Conservation (phyloP, 2,329 filamentous ascomycete species). For the Aaosphaeria arxii region DNA sequence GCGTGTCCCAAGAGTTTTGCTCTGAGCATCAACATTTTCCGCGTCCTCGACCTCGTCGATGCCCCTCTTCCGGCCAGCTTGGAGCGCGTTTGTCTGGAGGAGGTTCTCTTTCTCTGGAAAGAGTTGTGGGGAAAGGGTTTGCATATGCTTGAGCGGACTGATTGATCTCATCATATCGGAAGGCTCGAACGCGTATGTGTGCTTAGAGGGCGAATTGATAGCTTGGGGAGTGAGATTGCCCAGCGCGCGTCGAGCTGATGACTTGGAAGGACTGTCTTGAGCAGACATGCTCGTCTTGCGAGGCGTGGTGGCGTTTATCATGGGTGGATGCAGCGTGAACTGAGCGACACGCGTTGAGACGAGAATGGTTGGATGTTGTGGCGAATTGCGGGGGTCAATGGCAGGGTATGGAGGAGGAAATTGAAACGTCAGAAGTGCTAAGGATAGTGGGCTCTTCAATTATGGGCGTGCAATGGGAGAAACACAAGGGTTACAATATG, state of each 20-base stretch:
- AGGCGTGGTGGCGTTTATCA: slow-evolving; percentile 19
- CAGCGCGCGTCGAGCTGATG: slow-evolving; percentile 31
- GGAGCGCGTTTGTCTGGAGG: slow-evolving; percentile 9
- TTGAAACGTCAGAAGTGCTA: background rate
- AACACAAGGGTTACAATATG: background rate
- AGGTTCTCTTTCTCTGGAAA: slow-evolving; percentile 30
- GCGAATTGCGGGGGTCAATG: background rate
- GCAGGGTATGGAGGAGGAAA: background rate
- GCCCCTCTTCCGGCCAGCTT: slow-evolving; percentile 30
- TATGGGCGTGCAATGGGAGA: background rate
- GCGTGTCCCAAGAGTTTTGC: slow-evolving; percentile 22
- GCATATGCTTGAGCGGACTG: slow-evolving; percentile 35
- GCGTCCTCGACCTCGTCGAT: slow-evolving; percentile 35
- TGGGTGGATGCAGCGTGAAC: slow-evolving; percentile 6
- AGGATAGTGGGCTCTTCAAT: background rate
- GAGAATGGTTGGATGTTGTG: slow-evolving; percentile 1
- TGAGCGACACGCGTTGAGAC: slow-evolving; percentile 19
- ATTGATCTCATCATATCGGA: slow-evolving; percentile 20
- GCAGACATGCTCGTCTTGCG: slow-evolving; percentile 21
- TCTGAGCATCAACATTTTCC: slow-evolving; percentile 22
- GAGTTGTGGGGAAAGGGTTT: slow-evolving; percentile 18
- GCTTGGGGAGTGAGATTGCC: slow-evolving; percentile 33
- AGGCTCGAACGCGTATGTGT: slow-evolving; percentile 13
- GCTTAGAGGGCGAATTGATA: slow-evolving; percentile 30
- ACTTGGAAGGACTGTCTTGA: slow-evolving; percentile 23